Percentiles rank a stretch among this genome's conserved stretches.
Evolutionary conservation across 2,329 filamentous ascomycete genomes (phyloP).

Genomic region (Biscogniauxia sp.): DNA sequence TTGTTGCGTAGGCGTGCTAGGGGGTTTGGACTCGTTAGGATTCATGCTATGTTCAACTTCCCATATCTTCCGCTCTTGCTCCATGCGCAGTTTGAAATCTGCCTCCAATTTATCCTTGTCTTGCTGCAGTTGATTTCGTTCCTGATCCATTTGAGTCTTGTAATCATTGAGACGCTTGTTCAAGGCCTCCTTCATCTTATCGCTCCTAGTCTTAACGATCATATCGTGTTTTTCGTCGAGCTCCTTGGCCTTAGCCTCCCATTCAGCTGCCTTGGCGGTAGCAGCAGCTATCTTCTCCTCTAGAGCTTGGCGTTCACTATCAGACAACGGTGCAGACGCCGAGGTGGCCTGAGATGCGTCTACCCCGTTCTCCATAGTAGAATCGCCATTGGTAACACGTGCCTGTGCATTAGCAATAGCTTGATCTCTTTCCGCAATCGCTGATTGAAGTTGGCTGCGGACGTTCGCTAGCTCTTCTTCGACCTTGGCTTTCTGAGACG

Average conservation of each 20-base stretch:
- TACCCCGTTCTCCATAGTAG: conserved; percentile 30
- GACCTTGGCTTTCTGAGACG: conserved; percentile 65
- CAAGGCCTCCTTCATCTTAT: conserved; percentile 66
- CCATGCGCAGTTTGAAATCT: conserved; percentile 39
- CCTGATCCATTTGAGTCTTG: conserved; percentile 43
- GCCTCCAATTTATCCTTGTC: conserved; percentile 62
- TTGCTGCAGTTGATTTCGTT: conserved; percentile 59
- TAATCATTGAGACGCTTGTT: conserved; percentile 71
- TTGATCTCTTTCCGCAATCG: conserved; percentile 63
- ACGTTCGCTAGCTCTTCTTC: conserved; percentile 59
- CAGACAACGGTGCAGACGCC: conserved; percentile 40
- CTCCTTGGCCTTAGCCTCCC: conserved; percentile 61
- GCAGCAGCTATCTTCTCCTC: conserved; percentile 61
- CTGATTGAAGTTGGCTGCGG: conserved; percentile 58
- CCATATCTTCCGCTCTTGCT: conserved; percentile 32
- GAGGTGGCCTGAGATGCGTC: conserved; percentile 19
- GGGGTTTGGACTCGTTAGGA: conserved; percentile 18
- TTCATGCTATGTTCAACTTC: conserved; percentile 23
- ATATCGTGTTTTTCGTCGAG: conserved; percentile 61
- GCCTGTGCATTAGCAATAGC: conserved; percentile 44
- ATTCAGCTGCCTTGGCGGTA: conserved; percentile 61
- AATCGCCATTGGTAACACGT: conserved; percentile 27
- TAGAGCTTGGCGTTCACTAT: conserved; percentile 58
- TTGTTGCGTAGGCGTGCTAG: conserved; percentile 40
- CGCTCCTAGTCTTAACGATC: conserved; percentile 63